A percentile compares a stretch with the other conserved stretches of the same genome.
These are phyloP conservation scores for Hortiboletus campestris DNA, from an alignment of 768 basidiomycete species.

Conservation along the genomic window DNA sequence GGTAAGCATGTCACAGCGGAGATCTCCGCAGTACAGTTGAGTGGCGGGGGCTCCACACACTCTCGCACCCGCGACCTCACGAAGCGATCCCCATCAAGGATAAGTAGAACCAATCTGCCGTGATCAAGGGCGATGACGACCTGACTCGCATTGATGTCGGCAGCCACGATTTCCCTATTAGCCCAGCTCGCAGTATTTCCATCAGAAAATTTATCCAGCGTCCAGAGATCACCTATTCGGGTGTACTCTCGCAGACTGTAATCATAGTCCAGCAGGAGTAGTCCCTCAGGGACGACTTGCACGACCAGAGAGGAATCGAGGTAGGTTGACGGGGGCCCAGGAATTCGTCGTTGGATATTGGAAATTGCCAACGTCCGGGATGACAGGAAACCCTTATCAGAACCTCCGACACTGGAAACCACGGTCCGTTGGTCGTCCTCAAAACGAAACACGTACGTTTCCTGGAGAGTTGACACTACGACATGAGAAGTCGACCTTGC, in stretches of 20 bases:
- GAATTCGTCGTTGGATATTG: conserved; percentile 44
- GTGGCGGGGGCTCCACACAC: conserved; percentile 20
- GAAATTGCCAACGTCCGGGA: conserved; percentile 62
- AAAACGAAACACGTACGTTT: conserved; percentile 55
- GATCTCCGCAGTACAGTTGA: conserved; percentile 46
- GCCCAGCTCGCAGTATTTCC: conserved; percentile 19
- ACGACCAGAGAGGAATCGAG: conserved; percentile 55
- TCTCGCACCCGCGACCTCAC: conserved; percentile 28
- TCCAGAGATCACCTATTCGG: conserved; percentile 42
- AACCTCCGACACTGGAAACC: conserved; percentile 28
- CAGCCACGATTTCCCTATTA: conserved; percentile 57
- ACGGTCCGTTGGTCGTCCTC: conserved; percentile 25
- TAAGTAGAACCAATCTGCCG: conserved; percentile 52
- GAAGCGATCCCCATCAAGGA: conserved; percentile 40
- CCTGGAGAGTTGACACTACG: conserved; percentile 56
- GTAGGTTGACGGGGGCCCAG: conserved; percentile 29
- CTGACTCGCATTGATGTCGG: conserved; percentile 68
- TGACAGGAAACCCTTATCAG: conserved; percentile 50
- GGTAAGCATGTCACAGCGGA: conserved; percentile 69
- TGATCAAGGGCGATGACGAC: conserved; percentile 57
- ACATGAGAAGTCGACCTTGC: conserved; percentile 55
- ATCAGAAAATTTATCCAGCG: conserved; percentile 28
- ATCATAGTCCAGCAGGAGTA: conserved; percentile 59
- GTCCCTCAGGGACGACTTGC: conserved; percentile 66
- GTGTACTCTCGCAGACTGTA: conserved; percentile 39